A percentile compares a stretch with the other conserved stretches of the same genome.
These are phyloP conservation scores for Penicillium oxalicum DNA, from an alignment of 2,329 filamentous ascomycete genomes.

Conservation along the genomic window DNA sequence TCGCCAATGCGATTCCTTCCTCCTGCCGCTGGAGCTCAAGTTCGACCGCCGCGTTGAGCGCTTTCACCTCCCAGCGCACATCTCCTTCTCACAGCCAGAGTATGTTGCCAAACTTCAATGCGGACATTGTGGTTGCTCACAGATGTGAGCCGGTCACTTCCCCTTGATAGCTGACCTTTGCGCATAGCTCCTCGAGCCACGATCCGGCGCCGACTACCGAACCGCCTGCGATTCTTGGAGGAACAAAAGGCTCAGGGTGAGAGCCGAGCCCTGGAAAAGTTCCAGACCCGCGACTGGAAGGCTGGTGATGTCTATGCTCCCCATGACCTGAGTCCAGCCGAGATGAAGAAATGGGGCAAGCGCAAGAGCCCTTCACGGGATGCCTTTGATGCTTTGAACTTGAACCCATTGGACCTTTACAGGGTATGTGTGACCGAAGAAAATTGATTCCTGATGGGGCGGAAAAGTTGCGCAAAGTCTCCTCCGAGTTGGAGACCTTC, in stretches of 20 bases:
- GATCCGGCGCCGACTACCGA: constrained; percentile 24
- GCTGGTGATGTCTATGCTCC: constrained; percentile 84
- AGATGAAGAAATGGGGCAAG: constrained; percentile 75
- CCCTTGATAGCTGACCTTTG: neutral
- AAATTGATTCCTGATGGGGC: no score
- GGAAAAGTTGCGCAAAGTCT: no score
- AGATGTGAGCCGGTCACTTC: no score
- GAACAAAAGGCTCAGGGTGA: constrained; percentile 35
- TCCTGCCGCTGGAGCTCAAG: constrained; percentile 34
- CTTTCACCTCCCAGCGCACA: constrained; percentile 22
- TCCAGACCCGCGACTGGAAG: constrained; percentile 61
- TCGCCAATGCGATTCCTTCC: constrained; percentile 18
- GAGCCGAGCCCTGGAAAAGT: constrained; percentile 35
- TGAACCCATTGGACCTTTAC: constrained; percentile 80
- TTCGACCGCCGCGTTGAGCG: constrained; percentile 27
- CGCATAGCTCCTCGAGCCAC: constrained; percentile 16
- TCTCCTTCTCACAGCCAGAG: constrained; percentile 11
- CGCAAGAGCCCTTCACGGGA: constrained; percentile 55
- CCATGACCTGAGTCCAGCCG: constrained; percentile 70
- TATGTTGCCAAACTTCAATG: constrained; percentile 8
- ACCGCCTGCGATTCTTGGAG: constrained; percentile 30
- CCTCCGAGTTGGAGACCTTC: no score
- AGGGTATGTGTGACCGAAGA: constrained; percentile 53
- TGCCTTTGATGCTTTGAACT: constrained; percentile 69
- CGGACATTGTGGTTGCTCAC: no score